Evolutionary conservation across 2,329 filamentous ascomycete genomes (phyloP).

Genomic region (Remersonia thermophila): DNA sequence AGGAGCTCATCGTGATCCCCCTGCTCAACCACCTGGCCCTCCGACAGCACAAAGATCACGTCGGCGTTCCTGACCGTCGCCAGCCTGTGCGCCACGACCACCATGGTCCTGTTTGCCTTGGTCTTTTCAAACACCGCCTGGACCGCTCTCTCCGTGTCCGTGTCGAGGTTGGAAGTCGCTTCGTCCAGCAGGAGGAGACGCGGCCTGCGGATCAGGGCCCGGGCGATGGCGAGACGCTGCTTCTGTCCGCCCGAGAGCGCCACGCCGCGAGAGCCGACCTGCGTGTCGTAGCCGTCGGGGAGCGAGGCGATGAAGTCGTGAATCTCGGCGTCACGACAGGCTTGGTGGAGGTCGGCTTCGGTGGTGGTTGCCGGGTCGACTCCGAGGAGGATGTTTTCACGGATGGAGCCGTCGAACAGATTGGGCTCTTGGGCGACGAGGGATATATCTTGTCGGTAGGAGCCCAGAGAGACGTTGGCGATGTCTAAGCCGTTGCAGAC

Average conservation of each 20-base stretch:
- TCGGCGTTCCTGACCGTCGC: conserved; percentile 69
- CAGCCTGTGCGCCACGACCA: conserved; percentile 68
- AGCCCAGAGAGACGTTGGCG: conserved; percentile 35
- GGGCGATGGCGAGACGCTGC: conserved; percentile 56
- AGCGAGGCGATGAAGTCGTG: conserved; percentile 20
- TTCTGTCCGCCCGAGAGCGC: conserved; percentile 55
- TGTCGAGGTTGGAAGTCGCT: conserved; percentile 58
- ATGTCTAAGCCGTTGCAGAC: conserved; percentile 45
- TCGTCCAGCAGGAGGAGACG: conserved; percentile 58
- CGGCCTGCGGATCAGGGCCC: conserved; percentile 54
- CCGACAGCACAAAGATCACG: conserved; percentile 63
- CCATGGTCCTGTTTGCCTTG: conserved; percentile 47
- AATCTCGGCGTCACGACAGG: conserved; percentile 20
- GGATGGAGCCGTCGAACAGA: conserved; percentile 38
- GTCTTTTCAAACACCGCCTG: conserved; percentile 57
- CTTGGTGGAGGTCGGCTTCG: conserved; percentile 17
- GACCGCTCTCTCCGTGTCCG: conserved; percentile 40
- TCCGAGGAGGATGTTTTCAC: conserved; percentile 22
- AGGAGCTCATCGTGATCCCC: conserved; percentile 39
- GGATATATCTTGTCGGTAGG: conserved; percentile 41
- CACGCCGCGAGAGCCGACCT: conserved; percentile 53
- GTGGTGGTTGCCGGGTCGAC: conserved; percentile 14
- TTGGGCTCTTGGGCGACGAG: conserved; percentile 49
- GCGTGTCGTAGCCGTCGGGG: conserved; percentile 50
- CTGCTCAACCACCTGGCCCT: conserved; percentile 46